phyloP scores from a whole-genome alignment of 1,284 basidiomycete genomes.

The Apiotrichum brassicae region DNA sequence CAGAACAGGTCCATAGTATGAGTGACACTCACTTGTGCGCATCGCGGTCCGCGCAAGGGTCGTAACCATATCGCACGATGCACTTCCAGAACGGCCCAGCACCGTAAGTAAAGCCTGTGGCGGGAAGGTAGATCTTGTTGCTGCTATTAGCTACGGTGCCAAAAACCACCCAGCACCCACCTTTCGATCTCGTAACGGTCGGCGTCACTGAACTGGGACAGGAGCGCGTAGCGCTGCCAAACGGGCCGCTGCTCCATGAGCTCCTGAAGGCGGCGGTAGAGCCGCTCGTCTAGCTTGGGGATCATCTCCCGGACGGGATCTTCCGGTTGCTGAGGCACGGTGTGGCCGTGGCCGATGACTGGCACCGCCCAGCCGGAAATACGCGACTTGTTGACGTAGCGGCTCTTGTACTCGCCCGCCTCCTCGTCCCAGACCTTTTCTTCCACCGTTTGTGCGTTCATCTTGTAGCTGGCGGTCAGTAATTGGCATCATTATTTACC shows the following conservation, averaged over 20 bases:
- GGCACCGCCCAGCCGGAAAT: constrained; percentile 20
- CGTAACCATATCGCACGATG: constrained; percentile 78
- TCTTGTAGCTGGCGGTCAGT: constrained; percentile 22
- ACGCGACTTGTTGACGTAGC: constrained; percentile 32
- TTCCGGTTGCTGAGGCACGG: constrained; percentile 59
- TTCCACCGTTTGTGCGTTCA: constrained; percentile 17
- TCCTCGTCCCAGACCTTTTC: constrained; percentile 32
- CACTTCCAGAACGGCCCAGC: constrained; percentile 94
- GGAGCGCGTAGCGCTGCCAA: constrained; percentile 78
- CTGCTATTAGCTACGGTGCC: constrained; percentile 22
- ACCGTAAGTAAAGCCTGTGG: constrained; percentile 69
- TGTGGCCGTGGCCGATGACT: constrained; percentile 22
- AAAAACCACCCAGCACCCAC: neutral
- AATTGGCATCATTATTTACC: neutral
- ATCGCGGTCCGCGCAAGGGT: constrained; percentile 66
- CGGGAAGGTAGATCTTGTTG: constrained; percentile 49
- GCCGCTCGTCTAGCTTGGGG: constrained; percentile 54
- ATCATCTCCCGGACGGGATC: constrained; percentile 47
- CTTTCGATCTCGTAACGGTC: constrained; percentile 37
- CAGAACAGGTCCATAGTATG: too few species aligned
- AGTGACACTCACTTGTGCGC: constrained; percentile 60
- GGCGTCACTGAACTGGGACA: constrained; percentile 68
- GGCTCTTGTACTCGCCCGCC: constrained; percentile 24
- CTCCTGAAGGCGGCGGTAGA: constrained; percentile 37
- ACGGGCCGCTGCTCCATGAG: constrained; percentile 62